Base-by-base conservation (phyloP, 2,329 filamentous ascomycete genomes). In the Cladosporium sp. region DNA sequence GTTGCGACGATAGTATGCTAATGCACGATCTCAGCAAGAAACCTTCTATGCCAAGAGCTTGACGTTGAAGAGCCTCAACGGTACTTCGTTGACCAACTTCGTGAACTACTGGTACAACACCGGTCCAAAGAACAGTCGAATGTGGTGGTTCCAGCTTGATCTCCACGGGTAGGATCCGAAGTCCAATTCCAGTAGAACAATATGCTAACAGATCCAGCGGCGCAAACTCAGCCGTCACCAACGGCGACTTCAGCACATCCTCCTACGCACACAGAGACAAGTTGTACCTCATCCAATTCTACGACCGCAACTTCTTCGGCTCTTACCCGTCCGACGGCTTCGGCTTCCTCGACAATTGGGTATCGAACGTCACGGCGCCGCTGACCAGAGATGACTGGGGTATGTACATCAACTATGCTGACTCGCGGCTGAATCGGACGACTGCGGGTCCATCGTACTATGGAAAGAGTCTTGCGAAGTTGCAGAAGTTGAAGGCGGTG, bases 341-440 rank as follows among this genome's bases (percentile, higher is more conserved):
- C 51, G 43, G 37, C 3, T 61, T 61, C 58, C 52, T 61, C 3
- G 52, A 60, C 39, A 54, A 61, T 17, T 61, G 43, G 40, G 60
- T 61, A 0, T 57, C 51, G 19, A 56, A 57, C 9, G 59, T 58
- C 9, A 60, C 58, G 8, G 45, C 57, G 19, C 34, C 51, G n/a
- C 12, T 61, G 25, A 1, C 43, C 5, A 25, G 22, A 15, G 55
- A 52, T 3, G 60, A 61, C n/a, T 61, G 58, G 60, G 60, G 60
- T 25, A 61, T 61, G 60, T 61, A 61, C 38, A 61, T 61, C 58
- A 61, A 61, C 38, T 61, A 60, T 9, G 58, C 60, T 14, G 58
- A 61, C 37, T 52, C 51, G 19, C 43, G 45, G n/a, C 52, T 61
- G 15, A 43, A 60, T 28, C 55, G 50, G 49, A 55, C 59, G 12